Base-by-base conservation (phyloP, 1,284 basidiomycete genomes). In the Meripilus lineatus region DNA sequence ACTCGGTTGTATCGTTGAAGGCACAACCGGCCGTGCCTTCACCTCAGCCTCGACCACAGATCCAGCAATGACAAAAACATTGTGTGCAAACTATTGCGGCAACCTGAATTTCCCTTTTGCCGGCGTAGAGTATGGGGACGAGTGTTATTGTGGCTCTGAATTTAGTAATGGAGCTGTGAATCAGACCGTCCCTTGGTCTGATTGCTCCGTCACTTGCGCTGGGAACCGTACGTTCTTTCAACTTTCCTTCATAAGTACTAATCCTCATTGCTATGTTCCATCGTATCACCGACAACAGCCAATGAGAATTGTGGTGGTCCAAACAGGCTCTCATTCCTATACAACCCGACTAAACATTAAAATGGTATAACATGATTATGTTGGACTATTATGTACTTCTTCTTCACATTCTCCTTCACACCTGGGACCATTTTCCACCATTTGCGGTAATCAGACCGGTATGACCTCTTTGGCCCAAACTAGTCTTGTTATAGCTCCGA, bases 1-100 rank as follows among this genome's bases (percentile, higher is more conserved):
- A 20, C 14, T 49, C 8, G 47, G 45, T n/a, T 49, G 47, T 30
- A 49, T 46, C 15, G 47, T 40, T n/a, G 47, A 49, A 32, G 47
- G 47, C 7, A 45, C 39, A 13, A 38, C 22, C 23, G 47, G 47
- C 17, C 47, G 47, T 22, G 47, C 44, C 11, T 34, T 48, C 21
- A 41, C 44, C n/a, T 18, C 18, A 30, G 43, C 47, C 6, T 48
- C 47, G 7, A 45, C 38, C 10, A 42, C 33, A 20, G 39, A 45
- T 32, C 26, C 43, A 7, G 25, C 38, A 11, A 41, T 48, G 44
- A 48, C 47, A 17, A 45, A 42, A 28, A 11, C 38, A 4, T 7
- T 41, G 13, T 48, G 47, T 32, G 47, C 47, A 10, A 45, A 40
- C 23, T 48, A 35, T 30, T 48, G 47, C 22, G 42, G 13, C 13